These are phyloP conservation scores for Puccinellia tenuiflora DNA, from an alignment of 176 grass and related monocot species.

Conservation along the genomic window DNA sequence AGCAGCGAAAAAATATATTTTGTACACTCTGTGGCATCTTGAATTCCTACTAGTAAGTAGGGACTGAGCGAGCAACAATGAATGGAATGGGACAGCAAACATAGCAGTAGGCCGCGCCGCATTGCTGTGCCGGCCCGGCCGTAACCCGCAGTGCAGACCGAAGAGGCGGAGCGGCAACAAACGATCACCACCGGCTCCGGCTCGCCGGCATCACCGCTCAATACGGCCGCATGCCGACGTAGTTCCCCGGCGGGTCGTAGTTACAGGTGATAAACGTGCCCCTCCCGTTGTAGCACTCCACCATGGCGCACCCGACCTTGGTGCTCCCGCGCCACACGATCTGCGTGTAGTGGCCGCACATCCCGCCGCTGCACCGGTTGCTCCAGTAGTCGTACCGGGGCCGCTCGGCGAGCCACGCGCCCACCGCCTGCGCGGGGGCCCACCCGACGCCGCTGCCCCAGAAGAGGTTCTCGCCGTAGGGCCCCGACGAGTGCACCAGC, in stretches of 20 bases:
- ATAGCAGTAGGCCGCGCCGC: too few species aligned
- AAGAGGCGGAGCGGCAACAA: not conserved
- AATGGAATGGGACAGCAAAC: constrained; percentile 5
- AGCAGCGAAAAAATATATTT: not conserved
- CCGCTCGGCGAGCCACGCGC: constrained; percentile 54
- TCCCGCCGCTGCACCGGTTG: constrained; percentile 57
- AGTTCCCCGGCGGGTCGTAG: constrained; percentile 78
- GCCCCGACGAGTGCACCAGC: constrained; percentile 62
- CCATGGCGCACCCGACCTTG: constrained; percentile 47
- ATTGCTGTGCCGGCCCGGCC: too few species aligned
- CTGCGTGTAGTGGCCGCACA: constrained; percentile 90
- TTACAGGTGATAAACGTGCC: constrained; percentile 70
- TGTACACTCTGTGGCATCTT: constrained; percentile 37
- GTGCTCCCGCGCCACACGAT: constrained; percentile 51
- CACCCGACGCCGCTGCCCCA: constrained; percentile 62
- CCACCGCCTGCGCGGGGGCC: constrained; percentile 53
- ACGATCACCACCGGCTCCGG: not conserved
- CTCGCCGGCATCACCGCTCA: constrained; percentile 3
- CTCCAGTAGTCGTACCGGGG: constrained; percentile 54
- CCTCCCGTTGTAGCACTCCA: constrained; percentile 30
- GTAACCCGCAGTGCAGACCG: too few species aligned
- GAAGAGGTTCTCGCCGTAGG: constrained; percentile 92
- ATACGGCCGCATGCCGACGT: constrained; percentile 57
- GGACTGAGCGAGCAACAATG: not conserved
- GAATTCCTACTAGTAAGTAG: too few species aligned